A percentile compares a stretch with the other conserved stretches of the same genome.
These are phyloP conservation scores for Phylloporus scabripes DNA, from an alignment of 768 basidiomycete genomes.

Conservation along the genomic window DNA sequence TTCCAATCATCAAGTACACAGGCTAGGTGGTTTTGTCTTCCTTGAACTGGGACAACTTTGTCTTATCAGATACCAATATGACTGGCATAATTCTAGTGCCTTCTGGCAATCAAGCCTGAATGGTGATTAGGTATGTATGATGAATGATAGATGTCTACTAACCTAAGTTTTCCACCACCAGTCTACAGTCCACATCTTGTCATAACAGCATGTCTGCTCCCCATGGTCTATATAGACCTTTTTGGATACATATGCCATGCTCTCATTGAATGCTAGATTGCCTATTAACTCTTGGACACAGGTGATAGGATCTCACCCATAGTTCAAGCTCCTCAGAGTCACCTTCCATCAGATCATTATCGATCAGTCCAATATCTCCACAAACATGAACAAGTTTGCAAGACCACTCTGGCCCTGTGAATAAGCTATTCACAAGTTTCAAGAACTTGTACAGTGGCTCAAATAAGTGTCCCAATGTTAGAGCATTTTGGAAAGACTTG, in stretches of 20 bases:
- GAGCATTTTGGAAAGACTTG: too few species aligned
- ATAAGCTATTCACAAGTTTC: too few species aligned
- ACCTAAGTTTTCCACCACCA: slow-evolving; percentile 10
- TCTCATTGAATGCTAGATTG: slow-evolving; percentile 14
- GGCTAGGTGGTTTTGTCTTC: slow-evolving; percentile 3
- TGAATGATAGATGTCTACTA: background rate
- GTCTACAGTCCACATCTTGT: slow-evolving; percentile 11
- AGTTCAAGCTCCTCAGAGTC: slow-evolving; percentile 21
- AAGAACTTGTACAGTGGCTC: too few species aligned
- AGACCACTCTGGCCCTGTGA: too few species aligned
- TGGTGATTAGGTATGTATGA: background rate
- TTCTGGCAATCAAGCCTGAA: background rate
- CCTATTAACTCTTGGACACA: slow-evolving; percentile 28
- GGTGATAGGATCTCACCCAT: slow-evolving; percentile 31
- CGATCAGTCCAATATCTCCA: too few species aligned
- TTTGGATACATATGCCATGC: slow-evolving; percentile 1
- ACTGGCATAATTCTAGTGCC: background rate
- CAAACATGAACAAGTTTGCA: too few species aligned
- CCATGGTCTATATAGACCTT: background rate
- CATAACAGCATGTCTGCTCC: background rate
- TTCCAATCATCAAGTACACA: background rate
- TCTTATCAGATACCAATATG: background rate
- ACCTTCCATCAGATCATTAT: too few species aligned
- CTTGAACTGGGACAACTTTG: background rate
- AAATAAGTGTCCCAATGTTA: too few species aligned